Percentiles rank a stretch among this genome's conserved stretches.
Conservation (phyloP, 2,329 filamentous ascomycete genomes). For the Monosporascus sp. region DNA sequence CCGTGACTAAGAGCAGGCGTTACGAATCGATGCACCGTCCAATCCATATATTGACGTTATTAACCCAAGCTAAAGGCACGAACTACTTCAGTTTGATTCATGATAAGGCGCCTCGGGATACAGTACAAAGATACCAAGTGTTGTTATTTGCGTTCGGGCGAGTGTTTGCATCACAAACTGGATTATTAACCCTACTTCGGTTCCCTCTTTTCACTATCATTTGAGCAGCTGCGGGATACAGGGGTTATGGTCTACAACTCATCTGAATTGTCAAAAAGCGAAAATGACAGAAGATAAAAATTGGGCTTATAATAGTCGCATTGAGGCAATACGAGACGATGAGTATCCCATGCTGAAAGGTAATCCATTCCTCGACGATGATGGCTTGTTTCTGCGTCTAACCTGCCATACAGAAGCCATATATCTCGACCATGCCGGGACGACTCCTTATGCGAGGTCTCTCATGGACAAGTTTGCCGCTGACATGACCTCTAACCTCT, state of each 20-base stretch:
- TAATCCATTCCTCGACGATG: constrained; percentile 21
- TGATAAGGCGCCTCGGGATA: too few species aligned
- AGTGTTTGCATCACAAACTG: too few species aligned
- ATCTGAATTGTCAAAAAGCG: constrained; percentile 10
- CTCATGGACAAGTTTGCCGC: constrained; percentile 71
- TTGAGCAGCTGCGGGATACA: neutral
- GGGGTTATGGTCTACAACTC: neutral
- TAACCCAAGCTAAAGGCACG: too few species aligned
- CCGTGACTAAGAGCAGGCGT: too few species aligned
- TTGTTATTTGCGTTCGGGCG: too few species aligned
- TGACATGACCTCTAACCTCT: constrained; percentile 74
- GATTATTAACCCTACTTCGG: too few species aligned
- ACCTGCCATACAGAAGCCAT: constrained; percentile 50
- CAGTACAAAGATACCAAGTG: too few species aligned
- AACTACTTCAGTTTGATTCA: too few species aligned
- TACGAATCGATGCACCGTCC: too few species aligned
- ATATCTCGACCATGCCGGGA: constrained; percentile 94
- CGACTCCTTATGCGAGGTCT: constrained; percentile 76
- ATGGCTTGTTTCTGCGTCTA: neutral
- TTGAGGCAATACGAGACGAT: constrained; percentile 52
- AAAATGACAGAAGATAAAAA: constrained; percentile 22
- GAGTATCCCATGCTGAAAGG: constrained; percentile 70
- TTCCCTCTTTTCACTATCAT: too few species aligned
- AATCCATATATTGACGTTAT: too few species aligned
- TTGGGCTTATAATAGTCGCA: constrained; percentile 48